A percentile compares a stretch with the other conserved stretches of the same genome.
phyloP scores from a whole-genome alignment of 345 rosid genomes.

The Theobroma cacao region DNA sequence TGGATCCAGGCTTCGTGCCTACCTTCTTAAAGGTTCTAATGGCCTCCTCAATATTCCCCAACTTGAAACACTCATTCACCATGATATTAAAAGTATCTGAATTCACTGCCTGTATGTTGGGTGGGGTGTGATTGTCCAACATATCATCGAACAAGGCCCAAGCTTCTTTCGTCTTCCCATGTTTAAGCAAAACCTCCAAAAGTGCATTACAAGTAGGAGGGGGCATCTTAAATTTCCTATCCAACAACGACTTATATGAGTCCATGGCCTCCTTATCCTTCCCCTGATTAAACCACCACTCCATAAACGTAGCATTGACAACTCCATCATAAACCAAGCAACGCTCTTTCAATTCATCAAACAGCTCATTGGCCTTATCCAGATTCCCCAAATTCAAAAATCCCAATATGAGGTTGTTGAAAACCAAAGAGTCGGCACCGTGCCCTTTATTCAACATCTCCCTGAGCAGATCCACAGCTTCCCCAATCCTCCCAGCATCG shows the following conservation, averaged over 20 bases:
- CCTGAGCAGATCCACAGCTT: conserved; percentile 76
- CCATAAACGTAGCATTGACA: conserved; percentile 84
- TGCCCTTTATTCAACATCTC: conserved; percentile 89
- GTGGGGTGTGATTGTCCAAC: conserved; percentile 93
- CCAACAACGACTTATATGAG: conserved; percentile 69
- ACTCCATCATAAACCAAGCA: conserved; percentile 90
- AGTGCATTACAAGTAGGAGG: conserved; percentile 84
- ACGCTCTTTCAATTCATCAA: conserved; percentile 76
- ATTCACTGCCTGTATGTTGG: conserved; percentile 70
- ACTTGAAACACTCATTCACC: conserved; percentile 94
- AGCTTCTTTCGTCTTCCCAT: conserved; percentile 66
- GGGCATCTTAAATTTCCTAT: conserved; percentile 73
- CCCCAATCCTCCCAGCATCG: conserved; percentile 66
- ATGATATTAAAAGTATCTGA: conserved; percentile 78
- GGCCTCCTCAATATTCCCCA: conserved; percentile 60
- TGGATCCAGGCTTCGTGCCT: conserved; percentile 68
- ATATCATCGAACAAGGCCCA: conserved; percentile 70
- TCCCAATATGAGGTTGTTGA: conserved; percentile 73
- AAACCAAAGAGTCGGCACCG: conserved; percentile 93
- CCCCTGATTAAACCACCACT: conserved; percentile 91
- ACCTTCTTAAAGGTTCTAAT: conserved; percentile 60
- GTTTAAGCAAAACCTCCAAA: conserved; percentile 73
- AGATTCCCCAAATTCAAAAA: conserved; percentile 70
- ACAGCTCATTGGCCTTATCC: conserved; percentile 85
- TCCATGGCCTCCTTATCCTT: conserved; percentile 85